phyloP scores from a whole-genome alignment of 164 flowering plant genomes.

The Berberis thunbergii region DNA sequence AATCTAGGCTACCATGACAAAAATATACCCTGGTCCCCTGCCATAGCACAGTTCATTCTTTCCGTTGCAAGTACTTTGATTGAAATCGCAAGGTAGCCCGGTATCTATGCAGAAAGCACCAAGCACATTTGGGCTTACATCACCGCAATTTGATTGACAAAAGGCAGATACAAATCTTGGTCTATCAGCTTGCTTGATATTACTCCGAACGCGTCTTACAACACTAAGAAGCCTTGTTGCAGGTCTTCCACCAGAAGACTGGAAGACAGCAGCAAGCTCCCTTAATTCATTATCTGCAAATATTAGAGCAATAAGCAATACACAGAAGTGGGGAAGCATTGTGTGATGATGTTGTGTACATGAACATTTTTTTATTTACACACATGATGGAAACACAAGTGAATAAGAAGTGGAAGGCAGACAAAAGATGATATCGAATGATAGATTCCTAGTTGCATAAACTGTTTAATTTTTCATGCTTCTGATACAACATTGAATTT shows the following conservation, averaged over 20 bases:
- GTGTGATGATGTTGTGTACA: too few relatives aligned
- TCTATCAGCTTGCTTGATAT: constrained; percentile 46
- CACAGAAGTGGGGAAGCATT: neutral
- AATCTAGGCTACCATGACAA: neutral
- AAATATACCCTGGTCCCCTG: constrained; percentile 88
- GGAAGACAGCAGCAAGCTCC: constrained; percentile 78
- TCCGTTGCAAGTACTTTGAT: constrained; percentile 96
- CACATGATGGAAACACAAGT: too few relatives aligned
- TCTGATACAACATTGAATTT: too few relatives aligned
- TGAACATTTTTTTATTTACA: too few relatives aligned
- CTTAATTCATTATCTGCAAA: constrained; percentile 61
- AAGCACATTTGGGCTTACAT: constrained; percentile 97
- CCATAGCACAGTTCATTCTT: constrained; percentile 96
- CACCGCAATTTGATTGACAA: constrained; percentile 97
- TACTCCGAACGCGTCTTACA: constrained; percentile 65
- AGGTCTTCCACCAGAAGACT: constrained; percentile 54
- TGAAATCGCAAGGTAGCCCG: constrained; percentile 96
- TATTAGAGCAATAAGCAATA: constrained; percentile 3
- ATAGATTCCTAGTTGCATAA: too few relatives aligned
- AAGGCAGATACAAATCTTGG: constrained; percentile 91
- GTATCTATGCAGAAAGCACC: constrained; percentile 93
- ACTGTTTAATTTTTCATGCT: too few relatives aligned
- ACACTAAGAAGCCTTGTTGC: constrained; percentile 55
- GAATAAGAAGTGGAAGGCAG: too few relatives aligned
- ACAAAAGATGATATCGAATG: too few relatives aligned